Conservation (phyloP, 78 protist species). For the Dictyostelium intermedium region DNA sequence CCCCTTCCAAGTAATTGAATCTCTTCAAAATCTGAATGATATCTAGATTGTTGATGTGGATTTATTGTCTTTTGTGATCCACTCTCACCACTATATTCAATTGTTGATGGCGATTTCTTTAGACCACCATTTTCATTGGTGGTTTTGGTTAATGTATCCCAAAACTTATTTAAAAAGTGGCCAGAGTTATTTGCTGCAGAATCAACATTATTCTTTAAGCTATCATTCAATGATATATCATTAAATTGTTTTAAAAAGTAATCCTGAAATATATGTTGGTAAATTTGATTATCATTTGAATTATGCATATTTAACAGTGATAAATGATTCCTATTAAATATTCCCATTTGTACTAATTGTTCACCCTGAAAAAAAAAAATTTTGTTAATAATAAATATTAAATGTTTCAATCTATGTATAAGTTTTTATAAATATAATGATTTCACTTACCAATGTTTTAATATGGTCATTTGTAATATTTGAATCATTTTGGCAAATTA, state of each 20-base stretch:
- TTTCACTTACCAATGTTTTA: background rate
- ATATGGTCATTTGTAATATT: conserved; percentile 40
- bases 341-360: conserved; percentile 52
- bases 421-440: background rate
- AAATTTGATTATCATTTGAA: conserved; percentile 31
- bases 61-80: background rate
- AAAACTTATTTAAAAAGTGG: conserved; percentile 21
- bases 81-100: background rate
- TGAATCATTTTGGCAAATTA: conserved; percentile 38
- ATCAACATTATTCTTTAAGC: conserved; percentile 8
- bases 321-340: conserved; percentile 21
- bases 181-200: background rate
- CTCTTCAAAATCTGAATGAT: conserved; percentile 79
- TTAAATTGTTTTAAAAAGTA: conserved; percentile 21
- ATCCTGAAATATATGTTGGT: conserved; percentile 58
- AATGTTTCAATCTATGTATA: background rate
- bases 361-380: background rate
- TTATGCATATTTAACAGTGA: conserved; percentile 11
- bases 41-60: conserved; percentile 62
- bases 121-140: background rate
- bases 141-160: background rate
- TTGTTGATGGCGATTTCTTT: background rate
- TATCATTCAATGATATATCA: conserved; percentile 7
- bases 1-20: conserved; percentile 51
- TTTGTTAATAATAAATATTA: background rate